Percentiles rank a stretch among this genome's conserved stretches.
These are phyloP conservation scores for Phaeosphaeriaceae sp. DNA, from an alignment of 2,329 filamentous ascomycete species.

Conservation along the genomic window DNA sequence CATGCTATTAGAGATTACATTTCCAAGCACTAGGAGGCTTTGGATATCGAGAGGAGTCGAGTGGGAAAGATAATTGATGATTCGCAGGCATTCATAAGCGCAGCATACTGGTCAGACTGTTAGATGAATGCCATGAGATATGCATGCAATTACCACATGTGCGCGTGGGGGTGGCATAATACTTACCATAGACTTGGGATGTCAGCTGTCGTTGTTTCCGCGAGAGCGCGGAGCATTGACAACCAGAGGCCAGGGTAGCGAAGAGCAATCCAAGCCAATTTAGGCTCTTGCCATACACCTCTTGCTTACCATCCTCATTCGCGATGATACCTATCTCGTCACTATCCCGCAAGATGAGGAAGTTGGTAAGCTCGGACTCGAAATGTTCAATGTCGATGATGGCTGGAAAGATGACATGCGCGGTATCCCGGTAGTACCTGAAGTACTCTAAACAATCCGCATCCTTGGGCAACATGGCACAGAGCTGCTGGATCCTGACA, in stretches of 20 bases:
- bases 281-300: conserved; percentile 63
- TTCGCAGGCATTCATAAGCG: conserved; percentile 68
- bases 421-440: conserved; percentile 64
- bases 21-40: conserved; percentile 66
- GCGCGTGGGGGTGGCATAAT: no score
- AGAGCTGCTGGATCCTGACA: conserved; percentile 63
- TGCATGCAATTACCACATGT: no score
- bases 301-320: conserved; percentile 52
- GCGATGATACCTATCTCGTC: conserved; percentile 52
- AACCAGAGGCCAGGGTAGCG: conserved; percentile 67
- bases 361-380: conserved; percentile 60
- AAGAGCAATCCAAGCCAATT: conserved; percentile 67
- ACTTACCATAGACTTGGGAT: conserved; percentile 62
- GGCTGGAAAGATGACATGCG: conserved; percentile 66
- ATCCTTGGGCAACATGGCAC: conserved; percentile 64
- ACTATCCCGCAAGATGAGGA: conserved; percentile 59
- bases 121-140: no score
- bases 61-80: conserved; percentile 68
- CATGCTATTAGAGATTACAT: conserved; percentile 68
- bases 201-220: conserved; percentile 67
- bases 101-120: conserved; percentile 58
- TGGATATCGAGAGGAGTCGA: conserved; percentile 67
- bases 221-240: conserved; percentile 64
- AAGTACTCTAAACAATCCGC: conserved; percentile 64
- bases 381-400: conserved; percentile 63